Evolutionary conservation across 495 filamentous ascomycete genomes (phyloP).

Genomic region (Penicillium lividum): DNA sequence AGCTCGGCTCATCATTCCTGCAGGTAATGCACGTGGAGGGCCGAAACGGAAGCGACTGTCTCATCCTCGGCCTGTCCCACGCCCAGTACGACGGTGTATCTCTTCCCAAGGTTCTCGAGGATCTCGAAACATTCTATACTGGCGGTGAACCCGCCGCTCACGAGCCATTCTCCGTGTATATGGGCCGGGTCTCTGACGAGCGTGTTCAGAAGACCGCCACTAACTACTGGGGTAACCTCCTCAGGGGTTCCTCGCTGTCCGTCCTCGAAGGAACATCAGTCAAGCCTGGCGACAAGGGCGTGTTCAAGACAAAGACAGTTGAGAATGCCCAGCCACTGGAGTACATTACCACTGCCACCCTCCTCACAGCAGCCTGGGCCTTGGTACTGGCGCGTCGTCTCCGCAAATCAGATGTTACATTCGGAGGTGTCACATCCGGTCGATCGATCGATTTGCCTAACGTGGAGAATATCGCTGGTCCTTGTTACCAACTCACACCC

Average conservation of each 20-base stretch:
- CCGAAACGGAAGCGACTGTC: slow-evolving; percentile 40
- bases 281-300: slow-evolving; percentile 38
- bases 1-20: slow-evolving; percentile 57
- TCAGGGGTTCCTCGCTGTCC: slow-evolving; percentile 51
- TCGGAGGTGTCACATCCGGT: slow-evolving; percentile 59
- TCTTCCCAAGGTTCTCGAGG: slow-evolving; percentile 55
- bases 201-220: slow-evolving; percentile 22
- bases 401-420: slow-evolving; percentile 52
- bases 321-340: slow-evolving; percentile 41
- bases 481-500: slow-evolving; percentile 42
- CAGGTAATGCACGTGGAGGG: slow-evolving; percentile 51
- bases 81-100: slow-evolving; percentile 70
- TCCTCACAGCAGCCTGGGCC: slow-evolving; percentile 65
- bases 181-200: slow-evolving; percentile 27
- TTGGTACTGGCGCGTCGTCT: slow-evolving; percentile 56
- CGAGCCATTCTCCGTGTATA: slow-evolving; percentile 56
- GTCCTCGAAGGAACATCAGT: slow-evolving; percentile 36
- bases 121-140: slow-evolving; percentile 48
- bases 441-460: slow-evolving; percentile 45
- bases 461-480: slow-evolving; percentile 48
- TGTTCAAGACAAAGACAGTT: slow-evolving; percentile 40
- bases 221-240: slow-evolving; percentile 53
- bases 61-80: slow-evolving; percentile 63
- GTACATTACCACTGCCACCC: slow-evolving; percentile 56
- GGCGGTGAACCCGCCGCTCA: slow-evolving; percentile 29